Evolutionary conservation across 2,329 filamentous ascomycete species (phyloP).

Genomic region (Gyromitra esculenta): DNA sequence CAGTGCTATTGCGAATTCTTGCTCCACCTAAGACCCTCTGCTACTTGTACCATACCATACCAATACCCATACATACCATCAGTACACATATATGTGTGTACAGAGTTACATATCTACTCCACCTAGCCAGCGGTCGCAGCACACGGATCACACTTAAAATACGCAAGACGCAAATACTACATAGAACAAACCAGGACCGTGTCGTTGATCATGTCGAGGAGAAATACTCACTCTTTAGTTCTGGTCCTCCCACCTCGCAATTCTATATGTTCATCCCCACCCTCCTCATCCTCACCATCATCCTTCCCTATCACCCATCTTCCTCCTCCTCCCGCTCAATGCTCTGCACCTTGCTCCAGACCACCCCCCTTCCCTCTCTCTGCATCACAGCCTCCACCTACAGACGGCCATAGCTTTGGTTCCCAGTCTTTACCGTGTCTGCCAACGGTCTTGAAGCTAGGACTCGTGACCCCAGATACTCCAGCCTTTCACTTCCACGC

Average conservation of each 20-base stretch:
- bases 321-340: constrained; percentile 47
- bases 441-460: constrained; percentile 52
- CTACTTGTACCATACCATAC: constrained; percentile 43
- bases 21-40: constrained; percentile 29
- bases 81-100: constrained; percentile 51
- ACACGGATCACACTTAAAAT: constrained; percentile 43
- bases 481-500: constrained; percentile 50
- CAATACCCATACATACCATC: constrained; percentile 1
- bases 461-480: constrained; percentile 54
- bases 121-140: constrained; percentile 40
- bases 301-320: constrained; percentile 36
- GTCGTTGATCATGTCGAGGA: constrained; percentile 52
- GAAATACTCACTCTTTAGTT: constrained; percentile 51
- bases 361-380: constrained; percentile 26
- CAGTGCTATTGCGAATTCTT: constrained; percentile 45
- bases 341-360: constrained; percentile 43
- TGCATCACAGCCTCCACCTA: constrained; percentile 39
- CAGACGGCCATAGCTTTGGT: constrained; percentile 31
- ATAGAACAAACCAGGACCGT: constrained; percentile 41
- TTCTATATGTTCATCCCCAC: constrained; percentile 52
- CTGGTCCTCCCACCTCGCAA: constrained; percentile 45
- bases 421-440: constrained; percentile 45
- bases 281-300: constrained; percentile 31
- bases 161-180: constrained; percentile 46
- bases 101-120: constrained; percentile 38